These are phyloP conservation scores for Chaetomium tenue DNA, from an alignment of 495 filamentous ascomycete species.

Conservation along the genomic window DNA sequence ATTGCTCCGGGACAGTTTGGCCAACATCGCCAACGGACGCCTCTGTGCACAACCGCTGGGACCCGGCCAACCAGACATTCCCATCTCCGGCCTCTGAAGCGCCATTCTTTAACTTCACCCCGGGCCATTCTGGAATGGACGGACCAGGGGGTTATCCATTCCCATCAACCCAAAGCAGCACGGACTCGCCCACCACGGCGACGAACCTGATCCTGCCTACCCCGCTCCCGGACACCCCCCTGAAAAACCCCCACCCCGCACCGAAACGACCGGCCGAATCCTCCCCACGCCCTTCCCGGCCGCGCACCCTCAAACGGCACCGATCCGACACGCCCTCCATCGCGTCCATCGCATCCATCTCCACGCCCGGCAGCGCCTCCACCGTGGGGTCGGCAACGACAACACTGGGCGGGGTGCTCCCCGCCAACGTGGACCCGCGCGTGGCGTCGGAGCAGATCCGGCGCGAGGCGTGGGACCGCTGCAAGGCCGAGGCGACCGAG, in stretches of 20 bases:
- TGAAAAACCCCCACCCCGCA: background rate
- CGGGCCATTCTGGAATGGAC: background rate
- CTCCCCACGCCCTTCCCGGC: background rate
- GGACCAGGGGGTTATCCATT: background rate
- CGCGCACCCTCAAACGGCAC: background rate
- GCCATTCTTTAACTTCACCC: background rate
- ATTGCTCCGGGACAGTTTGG: background rate
- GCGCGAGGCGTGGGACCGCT: constrained; percentile 32
- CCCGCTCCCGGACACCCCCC: background rate
- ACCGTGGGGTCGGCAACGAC: background rate
- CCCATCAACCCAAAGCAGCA: background rate
- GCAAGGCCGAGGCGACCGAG: constrained; percentile 28
- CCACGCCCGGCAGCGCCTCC: background rate
- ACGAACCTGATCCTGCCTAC: background rate
- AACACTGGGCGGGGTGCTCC: constrained; percentile 14
- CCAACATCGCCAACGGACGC: background rate
- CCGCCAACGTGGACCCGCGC: constrained; percentile 24
- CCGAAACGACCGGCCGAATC: background rate
- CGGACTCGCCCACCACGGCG: background rate
- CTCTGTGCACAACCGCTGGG: constrained; percentile 5
- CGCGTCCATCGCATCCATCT: background rate
- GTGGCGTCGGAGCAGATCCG: constrained; percentile 29
- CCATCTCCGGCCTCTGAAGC: constrained; percentile 22
- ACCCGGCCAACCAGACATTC: background rate
- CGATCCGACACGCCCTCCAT: background rate